phyloP scores from a whole-genome alignment of 345 rosid species.

The Syzygium aqueum region DNA sequence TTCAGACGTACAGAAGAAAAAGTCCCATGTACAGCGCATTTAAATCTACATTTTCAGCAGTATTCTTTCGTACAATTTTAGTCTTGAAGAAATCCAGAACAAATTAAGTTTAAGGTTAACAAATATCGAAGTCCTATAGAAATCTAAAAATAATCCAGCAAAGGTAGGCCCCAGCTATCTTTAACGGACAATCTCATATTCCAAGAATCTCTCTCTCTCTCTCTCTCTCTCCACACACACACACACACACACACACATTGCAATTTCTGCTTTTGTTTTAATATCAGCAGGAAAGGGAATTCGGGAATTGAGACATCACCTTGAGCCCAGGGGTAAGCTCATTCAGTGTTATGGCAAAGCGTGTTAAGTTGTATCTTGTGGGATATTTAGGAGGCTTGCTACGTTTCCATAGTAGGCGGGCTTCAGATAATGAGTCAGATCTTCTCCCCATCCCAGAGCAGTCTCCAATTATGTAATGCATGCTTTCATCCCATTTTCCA shows the following conservation, averaged over 20 bases:
- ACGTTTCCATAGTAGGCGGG: constrained; percentile 68
- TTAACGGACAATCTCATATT: neutral
- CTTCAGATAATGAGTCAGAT: constrained; percentile 43
- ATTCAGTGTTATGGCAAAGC: constrained; percentile 80
- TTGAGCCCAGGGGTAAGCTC: constrained; percentile 82
- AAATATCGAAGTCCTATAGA: neutral
- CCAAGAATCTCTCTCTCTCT: neutral
- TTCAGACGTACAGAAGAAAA: neutral
- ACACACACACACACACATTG: neutral
- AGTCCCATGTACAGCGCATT: neutral
- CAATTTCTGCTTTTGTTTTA: neutral
- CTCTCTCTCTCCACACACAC: neutral
- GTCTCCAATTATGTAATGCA: constrained; percentile 72
- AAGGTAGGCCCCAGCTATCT: neutral
- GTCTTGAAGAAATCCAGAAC: neutral
- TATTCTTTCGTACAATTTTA: neutral
- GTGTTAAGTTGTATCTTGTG: constrained; percentile 88
- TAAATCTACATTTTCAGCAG: neutral
- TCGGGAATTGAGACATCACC: constrained; percentile 27
- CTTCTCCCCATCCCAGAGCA: constrained; percentile 64
- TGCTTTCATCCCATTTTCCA: constrained; percentile 99
- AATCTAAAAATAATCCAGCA: neutral
- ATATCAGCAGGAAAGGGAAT: neutral
- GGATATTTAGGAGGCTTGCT: constrained; percentile 66
- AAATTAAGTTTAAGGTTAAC: neutral